phyloP scores from a whole-genome alignment of 1,139 yeast species.

The Yamadazyma oceani region DNA sequence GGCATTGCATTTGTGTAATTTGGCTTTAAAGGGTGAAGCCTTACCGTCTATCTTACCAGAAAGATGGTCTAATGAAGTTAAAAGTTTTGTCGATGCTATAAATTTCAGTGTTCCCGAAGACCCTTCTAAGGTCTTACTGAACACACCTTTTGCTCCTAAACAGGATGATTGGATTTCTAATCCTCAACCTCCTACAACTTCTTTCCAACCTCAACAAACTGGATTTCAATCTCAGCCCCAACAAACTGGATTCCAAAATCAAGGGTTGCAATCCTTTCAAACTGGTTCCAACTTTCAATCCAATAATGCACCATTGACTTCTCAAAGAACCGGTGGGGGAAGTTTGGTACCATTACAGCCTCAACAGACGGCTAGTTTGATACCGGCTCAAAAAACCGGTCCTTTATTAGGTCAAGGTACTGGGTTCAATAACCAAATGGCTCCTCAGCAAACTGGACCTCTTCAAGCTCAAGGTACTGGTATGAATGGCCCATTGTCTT shows the following conservation, averaged over 20 bases:
- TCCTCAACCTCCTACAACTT: conserved; percentile 13
- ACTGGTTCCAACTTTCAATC: conserved; percentile 5
- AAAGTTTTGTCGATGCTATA: conserved; percentile 84
- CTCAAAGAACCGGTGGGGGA: conserved; percentile 48
- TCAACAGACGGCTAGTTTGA: conserved; percentile 48
- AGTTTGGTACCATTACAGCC: conserved; percentile 47
- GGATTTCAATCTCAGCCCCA: conserved; percentile 31
- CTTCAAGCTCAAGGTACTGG: conserved; percentile 28
- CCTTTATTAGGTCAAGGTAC: conserved; percentile 34
- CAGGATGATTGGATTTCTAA: conserved; percentile 30
- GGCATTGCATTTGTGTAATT: conserved; percentile 84
- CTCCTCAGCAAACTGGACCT: conserved; percentile 22
- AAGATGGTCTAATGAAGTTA: conserved; percentile 77
- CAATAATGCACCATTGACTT: conserved; percentile 20
- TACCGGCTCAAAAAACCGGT: conserved; percentile 45
- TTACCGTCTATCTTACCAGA: conserved; percentile 74
- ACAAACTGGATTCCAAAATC: conserved; percentile 23
- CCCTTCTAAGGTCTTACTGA: conserved; percentile 40
- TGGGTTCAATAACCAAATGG: conserved; percentile 30
- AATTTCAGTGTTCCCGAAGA: conserved; percentile 75
- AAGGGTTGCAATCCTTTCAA: neutral
- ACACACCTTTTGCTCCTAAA: conserved; percentile 46
- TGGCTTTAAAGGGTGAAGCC: conserved; percentile 72
- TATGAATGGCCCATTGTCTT: conserved; percentile 30
- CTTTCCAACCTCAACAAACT: conserved; percentile 24